Evolutionary conservation across 768 basidiomycete genomes (phyloP), one percentile per base, ranked within the genome.

Genomic region (Mycena floridula): DNA sequence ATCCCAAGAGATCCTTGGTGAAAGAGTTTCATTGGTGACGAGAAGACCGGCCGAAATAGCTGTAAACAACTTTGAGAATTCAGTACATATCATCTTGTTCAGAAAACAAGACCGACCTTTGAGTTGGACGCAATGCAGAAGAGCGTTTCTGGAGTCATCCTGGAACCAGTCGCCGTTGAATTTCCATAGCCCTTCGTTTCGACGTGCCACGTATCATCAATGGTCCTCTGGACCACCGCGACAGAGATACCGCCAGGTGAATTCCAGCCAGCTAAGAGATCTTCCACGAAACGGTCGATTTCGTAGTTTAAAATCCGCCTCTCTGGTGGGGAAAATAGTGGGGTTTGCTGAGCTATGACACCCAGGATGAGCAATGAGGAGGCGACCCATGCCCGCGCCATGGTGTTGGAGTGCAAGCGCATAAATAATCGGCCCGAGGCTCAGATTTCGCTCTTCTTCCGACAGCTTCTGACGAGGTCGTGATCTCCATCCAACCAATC

Each of bases 11-110:
- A 62, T 38, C n/a, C n/a, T n/a, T n/a, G n/a, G n/a, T n/a, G n/a
- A n/a, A n/a, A 59, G 45, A 21, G 50, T 52, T 23, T 52, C 40
- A 45, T 60, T 62, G n/a, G 53, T 51, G 32, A 62, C 51, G 20
- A 60, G 41, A 18, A 62, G 51, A 9, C 58, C 58, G 1, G 58
- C 55, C 3, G 59, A 44, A 2, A 59, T 18, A n/a, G 48, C 50
- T 25, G 49, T 49, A 42, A 60, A 62, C 2, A 58, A 47, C 58
- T 62, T 32, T 9, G 11, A 32, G 28, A 32, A 16, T 9, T 32
- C 28, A 32, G 28, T 16, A 9, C 9, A 32, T 9, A 9, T 32
- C 28, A 32, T 32, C 16, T 32, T 16, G 28, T 9, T 9, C 9
- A 9, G 28, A 16, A 16, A 32, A 21, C 44, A 24, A 22, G 1